Evolutionary conservation across 352 stramenopile species (phyloP).

Genomic region (Globisporangium parvum): DNA sequence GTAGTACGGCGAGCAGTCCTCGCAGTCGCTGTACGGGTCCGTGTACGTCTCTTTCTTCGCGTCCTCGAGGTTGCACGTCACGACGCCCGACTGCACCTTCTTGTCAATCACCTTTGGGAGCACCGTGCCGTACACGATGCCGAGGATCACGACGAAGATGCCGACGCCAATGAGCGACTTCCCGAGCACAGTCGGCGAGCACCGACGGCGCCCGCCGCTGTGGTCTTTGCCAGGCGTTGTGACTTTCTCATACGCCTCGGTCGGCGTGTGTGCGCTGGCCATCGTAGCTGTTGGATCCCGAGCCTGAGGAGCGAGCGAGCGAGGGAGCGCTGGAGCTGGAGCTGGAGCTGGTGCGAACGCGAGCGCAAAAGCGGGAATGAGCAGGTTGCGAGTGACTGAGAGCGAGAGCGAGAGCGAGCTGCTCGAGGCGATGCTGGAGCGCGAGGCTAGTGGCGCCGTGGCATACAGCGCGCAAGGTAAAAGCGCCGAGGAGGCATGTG

Average conservation of each 20-base stretch:
- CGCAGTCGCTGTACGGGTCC: constrained; percentile 49
- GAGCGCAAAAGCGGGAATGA: too few relatives aligned
- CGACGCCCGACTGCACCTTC: constrained; percentile 31
- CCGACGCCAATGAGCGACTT: constrained; percentile 28
- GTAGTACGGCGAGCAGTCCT: constrained; percentile 54
- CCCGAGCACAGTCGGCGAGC: constrained; percentile 23
- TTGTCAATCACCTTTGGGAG: constrained; percentile 33
- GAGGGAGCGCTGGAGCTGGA: background rate
- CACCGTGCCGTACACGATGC: constrained; percentile 33
- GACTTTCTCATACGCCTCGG: constrained; percentile 15
- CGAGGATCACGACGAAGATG: constrained; percentile 25
- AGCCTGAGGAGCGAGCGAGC: background rate
- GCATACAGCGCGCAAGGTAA: too few relatives aligned
- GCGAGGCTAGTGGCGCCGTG: too few relatives aligned
- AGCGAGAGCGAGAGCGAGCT: too few relatives aligned
- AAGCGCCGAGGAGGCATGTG: too few relatives aligned
- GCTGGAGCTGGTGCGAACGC: background rate
- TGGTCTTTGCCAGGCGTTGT: constrained; percentile 3
- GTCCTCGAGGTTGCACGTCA: constrained; percentile 28
- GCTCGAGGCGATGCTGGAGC: too few relatives aligned
- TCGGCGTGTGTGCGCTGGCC: constrained; percentile 3
- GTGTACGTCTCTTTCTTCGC: constrained; percentile 28
- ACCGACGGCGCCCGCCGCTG: constrained; percentile 14
- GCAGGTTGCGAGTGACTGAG: too few relatives aligned
- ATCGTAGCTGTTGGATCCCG: background rate